These are phyloP conservation scores for Gypsophila paniculata DNA, from an alignment of 179 eudicot genomes.

Conservation along the genomic window DNA sequence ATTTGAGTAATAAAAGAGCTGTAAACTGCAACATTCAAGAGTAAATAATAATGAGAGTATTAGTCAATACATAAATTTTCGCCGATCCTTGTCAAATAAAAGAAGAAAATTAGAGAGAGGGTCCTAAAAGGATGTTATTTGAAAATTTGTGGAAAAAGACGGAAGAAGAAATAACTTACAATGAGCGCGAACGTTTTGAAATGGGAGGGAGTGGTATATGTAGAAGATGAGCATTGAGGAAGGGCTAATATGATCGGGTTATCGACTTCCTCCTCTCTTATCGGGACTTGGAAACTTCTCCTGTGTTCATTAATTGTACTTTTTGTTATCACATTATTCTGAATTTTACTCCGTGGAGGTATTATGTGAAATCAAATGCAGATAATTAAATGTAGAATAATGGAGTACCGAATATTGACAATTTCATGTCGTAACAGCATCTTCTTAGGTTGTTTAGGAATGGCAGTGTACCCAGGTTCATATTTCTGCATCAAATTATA, in stretches of 20 bases:
- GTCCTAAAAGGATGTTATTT: too few relatives aligned
- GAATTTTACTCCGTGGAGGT: too few relatives aligned
- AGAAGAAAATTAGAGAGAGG: too few relatives aligned
- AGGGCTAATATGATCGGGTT: constrained; percentile 22
- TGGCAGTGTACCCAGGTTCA: constrained; percentile 72
- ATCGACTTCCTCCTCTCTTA: constrained; percentile 31
- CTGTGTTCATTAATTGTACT: constrained; percentile 23
- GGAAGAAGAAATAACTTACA: constrained; percentile 35
- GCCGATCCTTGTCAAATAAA: too few relatives aligned
- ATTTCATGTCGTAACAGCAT: constrained; percentile 29
- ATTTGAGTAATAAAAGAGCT: constrained; percentile 47
- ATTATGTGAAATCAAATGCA: too few relatives aligned
- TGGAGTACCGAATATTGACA: constrained; percentile 54
- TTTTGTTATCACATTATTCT: too few relatives aligned
- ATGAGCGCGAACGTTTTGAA: constrained; percentile 61
- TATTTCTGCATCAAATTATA: constrained; percentile 51
- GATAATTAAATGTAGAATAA: too few relatives aligned
- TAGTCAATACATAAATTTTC: too few relatives aligned
- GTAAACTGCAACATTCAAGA: constrained; percentile 48
- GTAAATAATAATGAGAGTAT: too few relatives aligned
- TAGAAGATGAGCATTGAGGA: constrained; percentile 37
- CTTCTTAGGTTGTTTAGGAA: constrained; percentile 43
- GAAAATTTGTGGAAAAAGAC: too few relatives aligned
- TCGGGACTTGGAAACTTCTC: constrained; percentile 45
- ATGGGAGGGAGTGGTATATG: constrained; percentile 41